These are phyloP conservation scores for Smallanthus sonchifolius DNA, from an alignment of 129 eudicot species.

Conservation along the genomic window DNA sequence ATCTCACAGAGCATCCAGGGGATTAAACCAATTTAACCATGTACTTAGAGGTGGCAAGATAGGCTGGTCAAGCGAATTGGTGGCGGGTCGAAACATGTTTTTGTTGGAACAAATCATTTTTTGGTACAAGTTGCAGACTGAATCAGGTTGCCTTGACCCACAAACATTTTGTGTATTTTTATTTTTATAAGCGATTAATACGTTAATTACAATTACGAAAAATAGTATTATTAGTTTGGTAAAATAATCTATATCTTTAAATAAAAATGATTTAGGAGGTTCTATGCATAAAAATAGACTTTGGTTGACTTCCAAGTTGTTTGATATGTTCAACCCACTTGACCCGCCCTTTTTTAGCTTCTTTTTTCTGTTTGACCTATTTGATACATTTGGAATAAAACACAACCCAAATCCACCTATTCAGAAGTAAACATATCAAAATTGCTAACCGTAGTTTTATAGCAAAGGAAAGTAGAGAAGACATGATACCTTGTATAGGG, in stretches of 20 bases:
- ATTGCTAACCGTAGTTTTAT: not conserved
- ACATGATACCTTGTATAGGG: constrained; percentile 74
- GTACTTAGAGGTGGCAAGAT: not conserved
- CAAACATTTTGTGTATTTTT: not conserved
- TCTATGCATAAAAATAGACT: not conserved
- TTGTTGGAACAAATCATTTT: not conserved
- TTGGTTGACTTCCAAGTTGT: not conserved
- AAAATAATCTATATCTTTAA: not conserved
- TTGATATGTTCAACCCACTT: not conserved
- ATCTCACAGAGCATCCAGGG: not conserved
- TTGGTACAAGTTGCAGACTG: not conserved
- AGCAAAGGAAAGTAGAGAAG: constrained; percentile 1
- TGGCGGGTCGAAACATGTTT: not conserved
- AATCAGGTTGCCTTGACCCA: not conserved
- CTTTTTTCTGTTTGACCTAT: not conserved
- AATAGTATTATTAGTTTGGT: not conserved
- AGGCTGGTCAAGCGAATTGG: not conserved
- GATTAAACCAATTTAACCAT: not conserved
- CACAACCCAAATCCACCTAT: not conserved
- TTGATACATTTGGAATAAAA: not conserved
- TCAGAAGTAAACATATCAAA: not conserved
- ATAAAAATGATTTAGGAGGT: not conserved
- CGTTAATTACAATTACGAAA: not conserved
- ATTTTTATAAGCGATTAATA: not conserved
- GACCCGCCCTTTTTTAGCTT: no score